Evolutionary conservation across 176 grass and related monocot species (phyloP).

Genomic region (Aechmea fasciata): DNA sequence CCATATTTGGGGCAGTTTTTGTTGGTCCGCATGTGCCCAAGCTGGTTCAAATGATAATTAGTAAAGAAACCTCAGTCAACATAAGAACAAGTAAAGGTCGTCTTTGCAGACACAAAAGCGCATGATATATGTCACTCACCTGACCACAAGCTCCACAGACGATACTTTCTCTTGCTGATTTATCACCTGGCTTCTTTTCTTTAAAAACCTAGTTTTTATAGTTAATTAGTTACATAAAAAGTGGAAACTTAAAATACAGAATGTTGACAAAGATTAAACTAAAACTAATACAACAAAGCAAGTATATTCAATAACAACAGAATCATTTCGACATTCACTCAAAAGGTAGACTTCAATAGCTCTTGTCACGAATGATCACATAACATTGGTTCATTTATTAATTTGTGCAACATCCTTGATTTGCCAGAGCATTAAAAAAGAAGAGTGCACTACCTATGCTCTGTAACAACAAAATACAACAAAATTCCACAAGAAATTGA

Average conservation of each 20-base stretch:
- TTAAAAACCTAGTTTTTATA: constrained; percentile 45
- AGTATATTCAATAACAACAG: too few relatives aligned
- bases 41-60: constrained; percentile 25
- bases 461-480: too few relatives aligned
- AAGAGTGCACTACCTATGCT: too few relatives aligned
- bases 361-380: too few relatives aligned
- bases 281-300: constrained; percentile 26
- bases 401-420: too few relatives aligned
- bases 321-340: too few relatives aligned
- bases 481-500: too few relatives aligned
- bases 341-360: too few relatives aligned
- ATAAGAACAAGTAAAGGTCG: constrained; percentile 6
- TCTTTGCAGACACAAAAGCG: constrained; percentile 18
- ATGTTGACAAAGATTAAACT: not conserved
- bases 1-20: constrained; percentile 91
- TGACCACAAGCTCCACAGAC: constrained; percentile 89
- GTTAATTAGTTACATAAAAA: not conserved
- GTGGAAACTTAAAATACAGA: not conserved
- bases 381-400: too few relatives aligned
- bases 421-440: too few relatives aligned
- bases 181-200: constrained; percentile 66
- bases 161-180: constrained; percentile 57
- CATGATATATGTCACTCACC: constrained; percentile 32
- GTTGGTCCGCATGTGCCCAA: constrained; percentile 97
- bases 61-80: constrained; percentile 16